Evolutionary conservation across 2,329 filamentous ascomycete genomes (phyloP), one percentile per base, ranked within the genome.

Genomic region (Alternaria sp.): DNA sequence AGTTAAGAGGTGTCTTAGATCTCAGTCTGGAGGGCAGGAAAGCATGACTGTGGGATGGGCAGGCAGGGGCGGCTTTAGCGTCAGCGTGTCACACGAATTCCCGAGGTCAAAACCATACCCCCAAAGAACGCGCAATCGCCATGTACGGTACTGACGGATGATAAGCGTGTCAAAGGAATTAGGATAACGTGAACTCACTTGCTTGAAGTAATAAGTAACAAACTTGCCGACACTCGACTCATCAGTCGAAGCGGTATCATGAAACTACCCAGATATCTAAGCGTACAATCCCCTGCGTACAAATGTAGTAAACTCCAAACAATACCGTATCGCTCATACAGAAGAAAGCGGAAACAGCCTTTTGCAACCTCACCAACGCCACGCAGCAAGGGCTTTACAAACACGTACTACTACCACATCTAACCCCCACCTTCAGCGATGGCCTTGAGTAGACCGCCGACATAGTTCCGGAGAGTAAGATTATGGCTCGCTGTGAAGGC

Each of bases 401-500:
- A 13, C 49, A 49, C 23, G 12, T 19, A 40, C 36, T 52, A 36
- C 36, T 25, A 23, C 36, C 17, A 23, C 25, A 55, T 13, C 62
- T 64, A 74, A 23, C 73, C 72, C 32, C 75, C 77, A 19, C 77
- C 76, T 54, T 77, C 74, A 40, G 75, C 72, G 58, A 80, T 69
- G 11, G 77, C 78, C 66, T 75, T 78, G n/a, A 79, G 68, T 50
- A 81, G 56, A 2, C 74, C 69, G 3, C 71, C 74, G 70, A 82
- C 74, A 32, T 81, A 81, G 54, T 79, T 77, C 57, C 73, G 78
- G 50, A 82, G 65, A 28, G 76, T 79, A 30, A 79, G 68, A 69
- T 93, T 93, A 76, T 92, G 88, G 30, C 89, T 87, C 81, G 92
- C 86, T 46, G 92, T 86, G 77, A 90, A 90, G 73, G 88, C 91